phyloP scores from a whole-genome alignment of 257 asterid species.

The Solanum tarapatanum region DNA sequence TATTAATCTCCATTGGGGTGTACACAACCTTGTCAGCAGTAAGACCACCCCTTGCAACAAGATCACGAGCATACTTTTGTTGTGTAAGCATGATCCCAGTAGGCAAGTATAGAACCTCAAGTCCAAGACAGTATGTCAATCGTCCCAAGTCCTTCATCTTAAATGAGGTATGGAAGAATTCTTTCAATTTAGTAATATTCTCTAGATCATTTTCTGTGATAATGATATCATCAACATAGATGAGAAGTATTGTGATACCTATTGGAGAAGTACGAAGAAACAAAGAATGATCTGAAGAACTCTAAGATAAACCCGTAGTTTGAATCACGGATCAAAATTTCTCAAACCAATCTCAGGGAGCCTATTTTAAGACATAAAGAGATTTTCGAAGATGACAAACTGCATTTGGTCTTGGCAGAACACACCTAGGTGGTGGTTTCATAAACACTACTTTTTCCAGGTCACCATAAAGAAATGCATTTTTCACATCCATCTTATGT shows the following conservation, averaged over 20 bases:
- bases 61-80: neutral
- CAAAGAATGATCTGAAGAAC: neutral
- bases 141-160: neutral
- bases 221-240: neutral
- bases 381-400: too few species aligned
- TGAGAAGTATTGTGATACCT: neutral
- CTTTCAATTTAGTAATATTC: too few species aligned
- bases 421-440: neutral
- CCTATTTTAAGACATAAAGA: too few species aligned
- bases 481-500: neutral
- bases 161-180: neutral
- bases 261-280: too few species aligned
- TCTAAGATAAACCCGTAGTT: neutral
- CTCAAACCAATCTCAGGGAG: neutral
- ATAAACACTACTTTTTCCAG: neutral
- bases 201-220: too few species aligned
- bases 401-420: neutral
- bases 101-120: neutral
- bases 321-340: neutral
- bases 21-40: neutral
- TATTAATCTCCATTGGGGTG: neutral
- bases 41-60: neutral
- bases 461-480: neutral
- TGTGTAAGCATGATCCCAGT: neutral
- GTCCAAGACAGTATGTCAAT: neutral